Conservation (phyloP, 805 yeast species). For the Metschnikowia lachancei region DNA sequence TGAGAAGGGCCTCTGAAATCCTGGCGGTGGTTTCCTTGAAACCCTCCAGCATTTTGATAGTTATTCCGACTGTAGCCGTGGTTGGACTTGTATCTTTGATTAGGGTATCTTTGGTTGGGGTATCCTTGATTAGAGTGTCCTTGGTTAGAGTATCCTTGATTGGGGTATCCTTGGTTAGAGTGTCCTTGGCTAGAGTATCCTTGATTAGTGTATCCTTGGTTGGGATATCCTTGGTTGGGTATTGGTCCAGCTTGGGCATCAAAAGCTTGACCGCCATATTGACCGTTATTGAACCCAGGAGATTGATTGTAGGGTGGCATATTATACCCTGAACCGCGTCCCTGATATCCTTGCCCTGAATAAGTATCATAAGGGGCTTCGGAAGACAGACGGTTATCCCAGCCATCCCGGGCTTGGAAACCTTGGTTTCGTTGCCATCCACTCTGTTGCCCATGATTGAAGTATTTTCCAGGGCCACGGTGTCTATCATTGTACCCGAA, state of each 20-base stretch:
- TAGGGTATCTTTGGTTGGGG: too few relatives aligned
- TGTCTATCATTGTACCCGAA: neutral
- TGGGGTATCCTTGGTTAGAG: too few relatives aligned
- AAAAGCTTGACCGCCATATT: neutral
- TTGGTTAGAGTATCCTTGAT: too few relatives aligned
- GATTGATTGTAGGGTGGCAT: neutral
- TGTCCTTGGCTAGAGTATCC: too few relatives aligned
- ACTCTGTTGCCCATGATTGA: neutral
- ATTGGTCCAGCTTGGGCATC: neutral
- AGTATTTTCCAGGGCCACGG: neutral
- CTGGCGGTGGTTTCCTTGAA: neutral
- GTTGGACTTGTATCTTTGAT: neutral
- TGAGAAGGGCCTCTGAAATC: neutral
- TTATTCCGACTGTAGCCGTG: neutral
- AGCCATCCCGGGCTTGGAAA: neutral
- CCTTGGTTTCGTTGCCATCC: constrained; percentile 3
- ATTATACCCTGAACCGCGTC: neutral
- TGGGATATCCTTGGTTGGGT: neutral
- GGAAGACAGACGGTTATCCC: neutral
- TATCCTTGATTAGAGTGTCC: too few relatives aligned
- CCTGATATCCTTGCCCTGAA: constrained; percentile 1
- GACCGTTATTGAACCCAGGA: neutral
- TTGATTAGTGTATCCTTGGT: too few relatives aligned
- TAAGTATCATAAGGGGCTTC: neutral
- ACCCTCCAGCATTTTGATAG: constrained; percentile 3